A percentile compares a stretch with the other conserved stretches of the same genome.
These are phyloP conservation scores for Chrysoporthe cubensis DNA, from an alignment of 2,329 filamentous ascomycete species.

Conservation along the genomic window DNA sequence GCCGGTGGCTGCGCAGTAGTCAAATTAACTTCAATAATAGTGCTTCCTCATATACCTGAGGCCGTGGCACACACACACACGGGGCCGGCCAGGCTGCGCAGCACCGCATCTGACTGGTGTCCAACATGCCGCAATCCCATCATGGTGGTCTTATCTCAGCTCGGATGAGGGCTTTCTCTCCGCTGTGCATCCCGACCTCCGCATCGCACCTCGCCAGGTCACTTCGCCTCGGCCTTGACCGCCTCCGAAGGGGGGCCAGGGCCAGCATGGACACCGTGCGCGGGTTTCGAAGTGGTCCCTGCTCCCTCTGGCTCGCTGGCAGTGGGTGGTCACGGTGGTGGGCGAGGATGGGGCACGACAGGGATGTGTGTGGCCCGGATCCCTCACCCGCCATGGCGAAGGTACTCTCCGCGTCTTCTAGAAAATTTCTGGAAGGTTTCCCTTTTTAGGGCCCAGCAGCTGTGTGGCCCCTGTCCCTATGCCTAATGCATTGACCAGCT, in stretches of 20 bases:
- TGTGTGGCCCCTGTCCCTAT: constrained; percentile 16
- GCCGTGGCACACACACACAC: no score
- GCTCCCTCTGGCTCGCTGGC: constrained; percentile 4
- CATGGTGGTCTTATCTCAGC: background rate
- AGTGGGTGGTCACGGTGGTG: background rate
- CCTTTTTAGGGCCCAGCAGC: constrained; percentile 19
- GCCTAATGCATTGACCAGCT: constrained; percentile 25
- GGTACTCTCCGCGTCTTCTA: constrained; percentile 9
- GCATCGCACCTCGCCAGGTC: constrained; percentile 1
- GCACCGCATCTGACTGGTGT: background rate
- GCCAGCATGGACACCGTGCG: constrained; percentile 21
- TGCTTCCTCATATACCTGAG: no score
- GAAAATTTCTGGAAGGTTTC: constrained; percentile 29
- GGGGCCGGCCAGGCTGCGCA: no score
- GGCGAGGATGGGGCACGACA: background rate
- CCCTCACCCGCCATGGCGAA: background rate
- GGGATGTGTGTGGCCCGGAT: constrained; percentile 14
- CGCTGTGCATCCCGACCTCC: no score
- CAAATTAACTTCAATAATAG: background rate
- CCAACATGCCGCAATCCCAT: background rate
- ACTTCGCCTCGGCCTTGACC: constrained; percentile 13
- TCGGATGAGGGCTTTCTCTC: background rate
- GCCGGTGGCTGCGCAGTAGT: background rate
- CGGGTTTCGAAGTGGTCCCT: constrained; percentile 15
- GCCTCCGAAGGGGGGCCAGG: constrained; percentile 11